Evolutionary conservation across 2,329 filamentous ascomycete genomes (phyloP).

Genomic region (Cladosporium sp.): DNA sequence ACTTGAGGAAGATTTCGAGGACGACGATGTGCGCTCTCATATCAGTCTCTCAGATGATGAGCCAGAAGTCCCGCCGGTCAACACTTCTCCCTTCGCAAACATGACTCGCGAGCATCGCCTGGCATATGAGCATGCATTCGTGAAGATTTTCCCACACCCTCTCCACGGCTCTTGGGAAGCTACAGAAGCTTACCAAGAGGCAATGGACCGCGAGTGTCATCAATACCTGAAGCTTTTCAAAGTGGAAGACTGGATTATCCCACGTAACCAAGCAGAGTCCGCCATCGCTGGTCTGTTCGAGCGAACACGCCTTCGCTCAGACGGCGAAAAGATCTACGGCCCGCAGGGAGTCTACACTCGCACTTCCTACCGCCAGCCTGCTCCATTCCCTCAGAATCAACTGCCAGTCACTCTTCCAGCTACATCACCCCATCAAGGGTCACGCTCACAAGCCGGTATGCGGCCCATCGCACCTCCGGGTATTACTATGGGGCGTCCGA

Average conservation of each 20-base stretch:
- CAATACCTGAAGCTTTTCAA: conserved; percentile 25
- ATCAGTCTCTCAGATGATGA: conserved; percentile 18
- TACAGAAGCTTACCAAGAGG: conserved; percentile 25
- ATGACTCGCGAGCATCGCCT: background rate
- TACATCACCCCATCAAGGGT: background rate
- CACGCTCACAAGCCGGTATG: background rate
- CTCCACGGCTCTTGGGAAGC: conserved; percentile 20
- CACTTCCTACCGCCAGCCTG: background rate
- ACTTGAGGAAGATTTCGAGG: conserved; percentile 8
- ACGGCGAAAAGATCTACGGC: conserved; percentile 23
- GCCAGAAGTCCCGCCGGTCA: background rate
- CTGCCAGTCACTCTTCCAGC: background rate
- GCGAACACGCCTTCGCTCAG: conserved; percentile 21
- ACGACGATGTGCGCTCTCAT: conserved; percentile 18
- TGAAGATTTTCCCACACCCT: conserved; percentile 14
- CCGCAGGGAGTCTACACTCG: background rate
- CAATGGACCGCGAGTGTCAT: conserved; percentile 20
- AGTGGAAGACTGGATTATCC: conserved; percentile 20
- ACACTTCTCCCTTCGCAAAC: background rate
- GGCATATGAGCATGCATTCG: conserved; percentile 17
- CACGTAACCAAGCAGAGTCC: conserved; percentile 16
- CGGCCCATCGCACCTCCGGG: background rate
- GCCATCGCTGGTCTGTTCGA: conserved; percentile 21
- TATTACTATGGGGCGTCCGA: background rate
- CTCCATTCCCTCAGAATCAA: background rate